These are phyloP conservation scores for Penicillium sp. DNA, from an alignment of 2,329 filamentous ascomycete species.

Conservation along the genomic window DNA sequence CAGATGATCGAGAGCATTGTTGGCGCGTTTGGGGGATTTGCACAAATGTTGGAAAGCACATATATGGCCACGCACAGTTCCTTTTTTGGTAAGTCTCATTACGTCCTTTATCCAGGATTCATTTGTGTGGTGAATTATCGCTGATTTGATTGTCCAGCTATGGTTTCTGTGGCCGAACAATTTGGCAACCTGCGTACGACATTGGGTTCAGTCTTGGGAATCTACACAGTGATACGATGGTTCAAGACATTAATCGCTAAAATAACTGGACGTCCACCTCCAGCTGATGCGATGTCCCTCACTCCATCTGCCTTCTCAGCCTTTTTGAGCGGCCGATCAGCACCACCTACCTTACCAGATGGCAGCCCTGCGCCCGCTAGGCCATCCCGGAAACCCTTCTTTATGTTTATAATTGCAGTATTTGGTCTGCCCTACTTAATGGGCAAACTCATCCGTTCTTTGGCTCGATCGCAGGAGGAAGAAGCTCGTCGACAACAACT, in stretches of 20 bases:
- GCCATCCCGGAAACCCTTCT: conserved; percentile 89
- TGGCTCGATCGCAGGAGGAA: conserved; percentile 81
- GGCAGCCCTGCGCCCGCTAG: conserved; percentile 64
- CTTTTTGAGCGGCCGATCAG: conserved; percentile 67
- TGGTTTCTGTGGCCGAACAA: conserved; percentile 97
- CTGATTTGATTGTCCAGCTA: conserved; percentile 57
- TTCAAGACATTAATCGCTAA: conserved; percentile 87
- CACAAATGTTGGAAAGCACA: conserved; percentile 98
- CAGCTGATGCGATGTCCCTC: conserved; percentile 78
- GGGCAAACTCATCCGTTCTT: conserved; percentile 85
- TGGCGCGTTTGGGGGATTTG: conserved; percentile 92
- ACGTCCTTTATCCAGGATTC: background rate
- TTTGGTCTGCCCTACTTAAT: conserved; percentile 96
- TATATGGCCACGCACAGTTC: conserved; percentile 99
- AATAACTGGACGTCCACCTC: conserved; percentile 83
- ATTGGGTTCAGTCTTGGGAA: conserved; percentile 86
- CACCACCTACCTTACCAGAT: conserved; percentile 53
- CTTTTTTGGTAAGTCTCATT: conserved; percentile 75
- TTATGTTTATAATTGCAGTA: conserved; percentile 91
- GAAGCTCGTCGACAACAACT: conserved; percentile 54
- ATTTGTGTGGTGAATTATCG: conserved; percentile 11
- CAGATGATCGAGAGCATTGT: conserved; percentile 98
- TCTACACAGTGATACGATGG: conserved; percentile 95
- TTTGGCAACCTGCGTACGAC: conserved; percentile 91
- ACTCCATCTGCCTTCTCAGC: conserved; percentile 87